Percentiles rank a stretch among this genome's conserved stretches.
These are phyloP conservation scores for Ambrosia trifida DNA, from an alignment of 129 eudicot genomes.

Conservation along the genomic window DNA sequence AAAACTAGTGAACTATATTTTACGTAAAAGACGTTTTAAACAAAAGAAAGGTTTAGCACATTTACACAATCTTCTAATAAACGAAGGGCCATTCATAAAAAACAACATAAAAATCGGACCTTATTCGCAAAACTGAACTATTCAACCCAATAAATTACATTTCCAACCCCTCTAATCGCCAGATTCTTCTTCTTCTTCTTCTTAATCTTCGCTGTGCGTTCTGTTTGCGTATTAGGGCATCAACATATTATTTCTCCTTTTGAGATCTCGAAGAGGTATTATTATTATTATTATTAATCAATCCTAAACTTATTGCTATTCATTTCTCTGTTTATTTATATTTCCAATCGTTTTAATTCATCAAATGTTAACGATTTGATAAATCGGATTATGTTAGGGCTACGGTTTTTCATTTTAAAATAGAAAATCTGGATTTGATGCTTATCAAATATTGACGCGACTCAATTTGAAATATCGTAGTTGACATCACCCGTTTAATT, in stretches of 20 bases:
- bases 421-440: neutral
- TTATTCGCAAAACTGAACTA: neutral
- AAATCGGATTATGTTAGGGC: neutral
- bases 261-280: conserved; percentile 10
- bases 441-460: neutral
- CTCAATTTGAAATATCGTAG: neutral
- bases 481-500: too few relatives aligned
- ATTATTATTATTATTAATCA: neutral
- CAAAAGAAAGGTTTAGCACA: neutral
- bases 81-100: neutral
- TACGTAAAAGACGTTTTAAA: neutral
- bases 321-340: neutral
- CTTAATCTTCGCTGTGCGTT: conserved; percentile 1
- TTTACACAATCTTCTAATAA: neutral
- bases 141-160: conserved; percentile 5
- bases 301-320: neutral
- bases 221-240: conserved; percentile 18
- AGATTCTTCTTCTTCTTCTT: conserved; percentile 20
- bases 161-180: conserved; percentile 7
- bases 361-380: neutral
- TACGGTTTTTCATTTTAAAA: neutral
- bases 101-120: neutral
- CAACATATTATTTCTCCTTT: neutral
- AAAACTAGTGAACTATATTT: too few relatives aligned
- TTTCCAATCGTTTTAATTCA: neutral